Evolutionary conservation across 2,329 filamentous ascomycete genomes (phyloP).

Genomic region (Cyphellophora europaea): DNA sequence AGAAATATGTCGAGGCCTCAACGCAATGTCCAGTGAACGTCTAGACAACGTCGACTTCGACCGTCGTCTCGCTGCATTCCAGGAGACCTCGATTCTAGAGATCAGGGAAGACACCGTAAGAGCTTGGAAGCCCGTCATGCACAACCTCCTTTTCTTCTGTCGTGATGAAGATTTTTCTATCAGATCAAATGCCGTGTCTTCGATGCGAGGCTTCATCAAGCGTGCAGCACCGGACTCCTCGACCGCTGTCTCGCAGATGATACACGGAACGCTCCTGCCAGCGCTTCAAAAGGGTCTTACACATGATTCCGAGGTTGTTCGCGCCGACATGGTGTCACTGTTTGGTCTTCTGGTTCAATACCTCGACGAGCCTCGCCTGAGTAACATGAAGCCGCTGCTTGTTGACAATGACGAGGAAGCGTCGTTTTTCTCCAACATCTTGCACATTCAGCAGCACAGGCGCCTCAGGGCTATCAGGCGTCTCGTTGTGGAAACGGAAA

Average conservation of each 20-base stretch:
- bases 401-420: conserved; percentile 64
- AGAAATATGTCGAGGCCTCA: conserved; percentile 64
- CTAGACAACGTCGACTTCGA: conserved; percentile 87
- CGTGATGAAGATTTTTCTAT: conserved; percentile 83
- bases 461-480: conserved; percentile 75
- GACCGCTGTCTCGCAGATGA: conserved; percentile 44
- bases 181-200: conserved; percentile 71
- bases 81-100: conserved; percentile 55
- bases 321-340: conserved; percentile 70
- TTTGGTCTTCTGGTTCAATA: conserved; percentile 72
- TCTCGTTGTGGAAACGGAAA: conserved; percentile 58
- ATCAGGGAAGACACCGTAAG: conserved; percentile 55
- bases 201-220: conserved; percentile 68
- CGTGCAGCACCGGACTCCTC: conserved; percentile 39
- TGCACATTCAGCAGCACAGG: conserved; percentile 80
- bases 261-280: conserved; percentile 60
- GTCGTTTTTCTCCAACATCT: conserved; percentile 85
- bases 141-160: conserved; percentile 84
- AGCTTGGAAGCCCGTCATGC: conserved; percentile 70
- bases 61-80: conserved; percentile 67
- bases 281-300: conserved; percentile 67
- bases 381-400: conserved; percentile 65
- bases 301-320: conserved; percentile 72
- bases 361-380: conserved; percentile 59
- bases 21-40: conserved; percentile 62